Percentiles rank a stretch among this genome's conserved stretches.
Evolutionary conservation across 352 stramenopile genomes (phyloP).

Genomic region (Globisporangium emineosum): DNA sequence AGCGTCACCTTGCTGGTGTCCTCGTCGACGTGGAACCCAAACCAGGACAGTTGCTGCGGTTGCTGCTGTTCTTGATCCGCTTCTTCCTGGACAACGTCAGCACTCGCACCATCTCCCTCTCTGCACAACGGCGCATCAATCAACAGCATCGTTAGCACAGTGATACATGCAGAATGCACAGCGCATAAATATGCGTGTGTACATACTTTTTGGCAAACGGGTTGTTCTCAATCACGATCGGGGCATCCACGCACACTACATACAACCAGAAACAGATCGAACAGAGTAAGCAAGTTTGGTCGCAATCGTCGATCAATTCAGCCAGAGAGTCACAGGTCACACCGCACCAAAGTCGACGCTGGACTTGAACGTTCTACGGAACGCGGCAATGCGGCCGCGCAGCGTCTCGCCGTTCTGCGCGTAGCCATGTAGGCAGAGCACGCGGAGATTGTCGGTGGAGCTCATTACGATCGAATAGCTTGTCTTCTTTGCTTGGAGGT

Average conservation of each 20-base stretch:
- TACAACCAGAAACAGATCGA: conserved; percentile 2
- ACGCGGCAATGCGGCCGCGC: conserved; percentile 66
- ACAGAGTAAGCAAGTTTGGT: background rate
- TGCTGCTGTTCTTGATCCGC: conserved; percentile 12
- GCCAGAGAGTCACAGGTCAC: background rate
- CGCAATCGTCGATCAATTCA: background rate
- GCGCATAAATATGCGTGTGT: conserved; percentile 11
- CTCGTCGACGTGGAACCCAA: conserved; percentile 50
- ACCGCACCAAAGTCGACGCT: conserved; percentile 75
- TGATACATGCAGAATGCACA: background rate
- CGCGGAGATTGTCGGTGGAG: conserved; percentile 48
- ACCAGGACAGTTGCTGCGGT: conserved; percentile 70
- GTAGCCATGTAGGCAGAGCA: conserved; percentile 86
- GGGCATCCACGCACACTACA: conserved; percentile 73
- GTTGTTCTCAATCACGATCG: conserved; percentile 69
- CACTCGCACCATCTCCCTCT: background rate
- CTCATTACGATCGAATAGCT: conserved; percentile 29
- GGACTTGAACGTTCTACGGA: conserved; percentile 71
- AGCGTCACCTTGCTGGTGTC: conserved; percentile 40
- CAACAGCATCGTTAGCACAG: background rate
- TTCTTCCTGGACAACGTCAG: conserved; percentile 29
- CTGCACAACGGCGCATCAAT: background rate
- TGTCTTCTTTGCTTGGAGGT: background rate
- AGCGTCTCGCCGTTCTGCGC: conserved; percentile 75
- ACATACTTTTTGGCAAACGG: conserved; percentile 47